Conservation (phyloP, 2,329 filamentous ascomycete species). For the Colletotrichum incanum region DNA sequence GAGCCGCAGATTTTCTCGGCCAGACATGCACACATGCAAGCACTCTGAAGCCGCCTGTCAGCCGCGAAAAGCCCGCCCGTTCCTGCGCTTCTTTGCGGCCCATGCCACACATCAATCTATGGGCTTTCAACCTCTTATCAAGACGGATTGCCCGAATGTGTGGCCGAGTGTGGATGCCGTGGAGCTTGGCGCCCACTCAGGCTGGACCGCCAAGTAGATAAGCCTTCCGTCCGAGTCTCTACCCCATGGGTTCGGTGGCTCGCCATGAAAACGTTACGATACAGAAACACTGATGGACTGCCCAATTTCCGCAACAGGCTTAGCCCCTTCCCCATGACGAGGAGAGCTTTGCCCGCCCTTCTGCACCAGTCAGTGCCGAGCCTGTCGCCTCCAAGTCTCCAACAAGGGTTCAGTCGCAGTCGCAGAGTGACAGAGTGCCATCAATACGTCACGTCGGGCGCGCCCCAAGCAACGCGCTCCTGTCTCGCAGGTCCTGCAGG, state of each 20-base stretch:
- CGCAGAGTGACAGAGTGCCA: constrained; percentile 9
- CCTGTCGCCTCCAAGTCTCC: constrained; percentile 14
- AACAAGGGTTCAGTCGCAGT: constrained; percentile 4
- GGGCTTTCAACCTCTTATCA: constrained; percentile 29
- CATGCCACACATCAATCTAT: background rate
- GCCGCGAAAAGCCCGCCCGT: no score
- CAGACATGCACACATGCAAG: background rate
- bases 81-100: background rate
- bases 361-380: constrained; percentile 31
- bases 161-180: constrained; percentile 37
- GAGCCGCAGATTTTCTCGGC: background rate
- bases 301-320: constrained; percentile 4
- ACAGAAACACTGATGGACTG: constrained; percentile 41
- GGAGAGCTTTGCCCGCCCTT: constrained; percentile 8
- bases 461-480: constrained; percentile 5
- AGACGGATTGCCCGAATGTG: constrained; percentile 28
- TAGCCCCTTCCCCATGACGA: constrained; percentile 25
- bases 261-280: constrained; percentile 38
- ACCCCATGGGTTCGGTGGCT: constrained; percentile 41
- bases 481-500: background rate
- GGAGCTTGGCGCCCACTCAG: constrained; percentile 26
- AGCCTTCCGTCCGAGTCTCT: constrained; percentile 33
- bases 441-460: constrained; percentile 30
- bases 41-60: no score
- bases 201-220: constrained; percentile 39